Conservation (phyloP, 208 protist genomes). For the Trypanosoma lewisi region DNA sequence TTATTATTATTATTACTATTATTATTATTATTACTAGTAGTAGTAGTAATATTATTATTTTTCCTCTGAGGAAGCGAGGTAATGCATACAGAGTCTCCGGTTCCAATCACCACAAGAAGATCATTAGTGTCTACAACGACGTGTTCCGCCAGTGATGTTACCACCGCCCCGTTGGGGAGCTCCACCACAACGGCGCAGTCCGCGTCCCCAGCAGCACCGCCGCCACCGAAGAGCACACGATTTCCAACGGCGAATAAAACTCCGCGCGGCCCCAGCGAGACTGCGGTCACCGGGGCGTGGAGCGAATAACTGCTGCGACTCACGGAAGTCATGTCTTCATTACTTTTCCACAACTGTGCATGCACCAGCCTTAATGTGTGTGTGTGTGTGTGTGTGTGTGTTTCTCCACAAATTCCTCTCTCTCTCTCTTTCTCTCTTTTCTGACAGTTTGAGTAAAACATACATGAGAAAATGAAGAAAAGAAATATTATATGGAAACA, state of each 20-base stretch:
- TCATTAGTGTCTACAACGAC: not conserved
- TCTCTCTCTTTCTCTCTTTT: not conserved
- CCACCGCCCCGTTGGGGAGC: slow-evolving; percentile 32
- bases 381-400: not conserved
- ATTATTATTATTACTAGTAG: no score
- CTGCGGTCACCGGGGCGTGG: slow-evolving; percentile 37
- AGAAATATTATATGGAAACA: not conserved
- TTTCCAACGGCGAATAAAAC: slow-evolving; percentile 48
- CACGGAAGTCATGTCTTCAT: not conserved
- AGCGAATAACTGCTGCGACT: slow-evolving; percentile 2
- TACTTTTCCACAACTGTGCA: not conserved
- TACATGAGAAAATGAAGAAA: not conserved
- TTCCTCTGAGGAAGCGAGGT: not conserved
- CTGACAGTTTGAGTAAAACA: not conserved
- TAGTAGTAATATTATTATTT: no score
- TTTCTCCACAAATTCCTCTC: no score
- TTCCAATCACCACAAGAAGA: slow-evolving; percentile 19
- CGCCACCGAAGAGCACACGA: slow-evolving; percentile 17
- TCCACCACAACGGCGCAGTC: slow-evolving; percentile 3
- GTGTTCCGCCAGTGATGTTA: slow-evolving; percentile 27
- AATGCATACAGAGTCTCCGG: slow-evolving; percentile 11
- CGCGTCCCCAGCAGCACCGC: not conserved
- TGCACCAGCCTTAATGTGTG: not conserved
- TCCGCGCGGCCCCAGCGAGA: slow-evolving; percentile 11
- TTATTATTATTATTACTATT: no score